Evolutionary conservation across 345 rosid genomes (phyloP).

Genomic region (Firmiana major): DNA sequence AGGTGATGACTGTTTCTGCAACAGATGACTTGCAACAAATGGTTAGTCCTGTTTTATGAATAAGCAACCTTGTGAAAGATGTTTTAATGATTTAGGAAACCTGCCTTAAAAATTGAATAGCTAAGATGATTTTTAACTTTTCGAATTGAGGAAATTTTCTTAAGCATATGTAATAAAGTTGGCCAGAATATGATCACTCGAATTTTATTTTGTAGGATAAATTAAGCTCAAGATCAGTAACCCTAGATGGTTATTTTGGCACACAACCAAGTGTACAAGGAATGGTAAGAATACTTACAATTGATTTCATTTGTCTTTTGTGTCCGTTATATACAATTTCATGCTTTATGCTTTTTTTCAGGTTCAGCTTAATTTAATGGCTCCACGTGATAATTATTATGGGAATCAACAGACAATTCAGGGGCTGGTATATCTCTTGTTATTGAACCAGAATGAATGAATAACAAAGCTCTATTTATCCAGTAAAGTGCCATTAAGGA

Average conservation of each 20-base stretch:
- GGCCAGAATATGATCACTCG: neutral
- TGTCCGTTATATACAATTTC: neutral
- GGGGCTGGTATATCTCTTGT: slow-evolving; percentile 47
- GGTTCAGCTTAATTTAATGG: slow-evolving; percentile 70
- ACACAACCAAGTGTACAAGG: slow-evolving; percentile 45
- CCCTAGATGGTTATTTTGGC: slow-evolving; percentile 47
- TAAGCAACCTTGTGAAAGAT: neutral
- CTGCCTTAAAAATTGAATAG: neutral
- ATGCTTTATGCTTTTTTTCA: slow-evolving; percentile 23
- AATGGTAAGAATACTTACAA: slow-evolving; percentile 33
- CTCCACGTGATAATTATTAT: slow-evolving; percentile 49
- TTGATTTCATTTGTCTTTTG: neutral
- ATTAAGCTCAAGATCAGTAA: slow-evolving; percentile 41
- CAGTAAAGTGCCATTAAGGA: neutral
- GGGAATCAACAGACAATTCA: slow-evolving; percentile 52
- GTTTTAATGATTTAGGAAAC: neutral
- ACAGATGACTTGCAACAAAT: slow-evolving; percentile 64
- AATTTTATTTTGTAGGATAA: slow-evolving; percentile 37
- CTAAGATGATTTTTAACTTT: neutral
- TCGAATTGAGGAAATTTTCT: neutral
- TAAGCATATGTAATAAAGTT: neutral
- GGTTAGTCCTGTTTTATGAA: slow-evolving; percentile 33
- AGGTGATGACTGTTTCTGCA: slow-evolving; percentile 41
- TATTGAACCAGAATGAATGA: neutral
- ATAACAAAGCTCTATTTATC: neutral